Conservation (phyloP, 2,329 filamentous ascomycete genomes). For the Exophiala bonariae region DNA sequence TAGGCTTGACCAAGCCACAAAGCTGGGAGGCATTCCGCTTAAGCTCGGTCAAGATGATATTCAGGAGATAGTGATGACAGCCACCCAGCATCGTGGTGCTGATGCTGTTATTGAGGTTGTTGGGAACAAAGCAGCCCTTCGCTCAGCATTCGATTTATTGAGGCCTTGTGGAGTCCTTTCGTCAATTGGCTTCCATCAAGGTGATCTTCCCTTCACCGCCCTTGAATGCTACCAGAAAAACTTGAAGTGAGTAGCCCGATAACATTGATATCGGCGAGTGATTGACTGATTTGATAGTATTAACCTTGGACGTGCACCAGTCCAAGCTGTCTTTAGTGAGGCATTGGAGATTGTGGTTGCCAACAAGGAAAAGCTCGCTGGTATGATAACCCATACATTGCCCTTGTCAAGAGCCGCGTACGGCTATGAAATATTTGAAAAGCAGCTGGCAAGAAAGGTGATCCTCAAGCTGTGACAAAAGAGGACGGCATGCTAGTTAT, state of each 20-base stretch:
- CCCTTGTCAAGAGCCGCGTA: slow-evolving; percentile 64
- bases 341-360: slow-evolving; percentile 65
- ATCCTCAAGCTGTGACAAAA: slow-evolving; percentile 59
- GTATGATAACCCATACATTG: slow-evolving; percentile 60
- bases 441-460: slow-evolving; percentile 72
- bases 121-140: slow-evolving; percentile 9
- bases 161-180: slow-evolving; percentile 13
- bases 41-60: slow-evolving; percentile 60
- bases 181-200: slow-evolving; percentile 18
- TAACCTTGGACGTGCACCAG: slow-evolving; percentile 76
- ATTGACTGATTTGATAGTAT: slow-evolving; percentile 68
- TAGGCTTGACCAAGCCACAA: slow-evolving; percentile 57
- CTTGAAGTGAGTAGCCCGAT: slow-evolving; percentile 6
- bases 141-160: slow-evolving; percentile 16
- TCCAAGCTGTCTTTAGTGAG: slow-evolving; percentile 67
- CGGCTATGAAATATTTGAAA: slow-evolving; percentile 70
- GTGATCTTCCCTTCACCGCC: slow-evolving; percentile 10
- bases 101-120: slow-evolving; percentile 43
- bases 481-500: too few species aligned
- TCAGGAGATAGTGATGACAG: slow-evolving; percentile 58
- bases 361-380: slow-evolving; percentile 67
- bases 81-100: slow-evolving; percentile 67
- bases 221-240: slow-evolving; percentile 14
- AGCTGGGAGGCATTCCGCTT: slow-evolving; percentile 61
- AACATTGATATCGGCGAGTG: slow-evolving; percentile 47